Conservation (phyloP, 2,329 filamentous ascomycete species). For the Neonectria ditissima region DNA sequence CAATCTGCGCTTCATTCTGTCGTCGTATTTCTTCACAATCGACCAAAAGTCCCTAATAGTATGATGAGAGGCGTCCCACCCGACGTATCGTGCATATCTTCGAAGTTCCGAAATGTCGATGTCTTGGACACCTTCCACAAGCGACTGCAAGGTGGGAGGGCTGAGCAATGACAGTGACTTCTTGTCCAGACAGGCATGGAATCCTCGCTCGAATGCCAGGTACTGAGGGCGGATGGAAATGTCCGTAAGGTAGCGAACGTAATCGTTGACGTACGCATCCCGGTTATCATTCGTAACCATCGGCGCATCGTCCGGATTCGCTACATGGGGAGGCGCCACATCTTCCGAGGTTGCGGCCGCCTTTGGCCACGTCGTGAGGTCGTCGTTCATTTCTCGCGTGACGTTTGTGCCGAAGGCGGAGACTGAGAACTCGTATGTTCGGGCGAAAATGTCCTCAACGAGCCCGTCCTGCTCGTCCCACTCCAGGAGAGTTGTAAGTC, state of each 20-base stretch:
- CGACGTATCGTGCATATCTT: conserved; percentile 80
- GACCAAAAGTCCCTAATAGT: conserved; percentile 87
- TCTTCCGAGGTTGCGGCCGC: conserved; percentile 51
- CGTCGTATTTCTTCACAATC: conserved; percentile 75
- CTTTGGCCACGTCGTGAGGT: conserved; percentile 64
- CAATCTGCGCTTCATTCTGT: conserved; percentile 78
- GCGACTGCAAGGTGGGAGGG: conserved; percentile 75
- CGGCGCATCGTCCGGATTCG: conserved; percentile 66
- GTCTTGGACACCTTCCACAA: conserved; percentile 85
- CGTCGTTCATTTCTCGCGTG: conserved; percentile 65
- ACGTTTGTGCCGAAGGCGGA: conserved; percentile 68
- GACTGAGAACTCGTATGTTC: conserved; percentile 88
- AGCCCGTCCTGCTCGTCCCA: conserved; percentile 82
- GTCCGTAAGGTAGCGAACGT: conserved; percentile 85
- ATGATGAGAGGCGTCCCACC: conserved; percentile 77
- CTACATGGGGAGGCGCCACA: conserved; percentile 32
- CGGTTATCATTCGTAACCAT: conserved; percentile 87
- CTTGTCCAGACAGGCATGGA: conserved; percentile 77
- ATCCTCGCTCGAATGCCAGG: conserved; percentile 83
- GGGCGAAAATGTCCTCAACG: conserved; percentile 83
- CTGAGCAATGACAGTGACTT: conserved; percentile 80
- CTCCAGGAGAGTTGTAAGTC: conserved; percentile 77
- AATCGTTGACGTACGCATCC: conserved; percentile 82
- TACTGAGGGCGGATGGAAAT: conserved; percentile 82
- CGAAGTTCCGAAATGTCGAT: conserved; percentile 83